Base-by-base conservation (phyloP, 495 filamentous ascomycete species). In the Tuber aestivum region DNA sequence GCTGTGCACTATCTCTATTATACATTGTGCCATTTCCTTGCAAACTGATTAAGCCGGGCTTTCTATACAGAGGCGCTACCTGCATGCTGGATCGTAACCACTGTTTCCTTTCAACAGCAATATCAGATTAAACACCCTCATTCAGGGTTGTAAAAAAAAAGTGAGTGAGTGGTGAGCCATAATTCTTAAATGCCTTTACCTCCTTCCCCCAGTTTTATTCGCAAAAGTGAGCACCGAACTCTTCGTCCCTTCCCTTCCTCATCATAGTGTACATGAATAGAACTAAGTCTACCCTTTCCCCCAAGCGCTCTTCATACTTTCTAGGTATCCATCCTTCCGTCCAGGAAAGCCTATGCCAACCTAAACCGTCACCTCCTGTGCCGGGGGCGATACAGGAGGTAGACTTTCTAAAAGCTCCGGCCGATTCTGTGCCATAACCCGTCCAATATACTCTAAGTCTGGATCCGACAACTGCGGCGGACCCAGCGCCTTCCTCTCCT, bases 381-480 rank as follows among this genome's bases (percentile, higher is more conserved):
- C 14, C n/a, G 50, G n/a, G 45, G 38, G 61, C 38, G 76, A 68
- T n/a, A 56, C 41, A 2, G 72, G n/a, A 45, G 77, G 68, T 45
- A 83, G 56, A 27, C 32, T 78, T 14, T 83, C 84, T 69, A 86
- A 76, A 10, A 82, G 77, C 72, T 81, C 78, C 72, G 85, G 81
- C 78, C 83, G 84, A 79, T 90, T 91, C 83, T 80, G 82, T 44
- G 87, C 89, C 80, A 92, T 91, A 70, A 91, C 84, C 85, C 88
- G 83, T 79, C 91, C 91, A 80, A 92, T 90, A 84, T 85, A 88
- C 81, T 86, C 89, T 79, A 91, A 83, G 86, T 92, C 89, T 78
- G 89, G 88, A 16, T 86, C 78, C 21, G 87, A 87, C 68, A 92
- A 83, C 77, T 85, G 83, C 23, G 86, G 89, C 81, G 84, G 83